Evolutionary conservation across 1,284 basidiomycete genomes (phyloP).

Genomic region (Ceratobasidium sp.): DNA sequence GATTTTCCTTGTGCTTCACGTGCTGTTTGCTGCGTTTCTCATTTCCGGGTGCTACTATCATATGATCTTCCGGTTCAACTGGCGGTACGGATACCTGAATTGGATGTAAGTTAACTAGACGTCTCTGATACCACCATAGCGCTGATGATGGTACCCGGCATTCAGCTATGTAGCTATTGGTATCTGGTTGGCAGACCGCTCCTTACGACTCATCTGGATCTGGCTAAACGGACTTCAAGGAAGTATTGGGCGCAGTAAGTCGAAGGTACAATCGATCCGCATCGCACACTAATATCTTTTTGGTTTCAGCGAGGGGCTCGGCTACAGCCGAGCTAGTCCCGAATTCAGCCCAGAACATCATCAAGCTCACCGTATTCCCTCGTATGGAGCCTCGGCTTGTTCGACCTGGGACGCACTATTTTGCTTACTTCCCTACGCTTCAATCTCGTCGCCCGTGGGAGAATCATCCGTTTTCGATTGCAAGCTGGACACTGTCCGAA

Average conservation of each 20-base stretch:
- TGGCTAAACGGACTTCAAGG: slow-evolving; percentile 11
- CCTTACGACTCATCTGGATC: neutral
- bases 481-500: slow-evolving; percentile 27
- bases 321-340: slow-evolving; percentile 25
- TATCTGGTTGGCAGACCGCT: slow-evolving; percentile 35
- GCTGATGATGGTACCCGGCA: neutral
- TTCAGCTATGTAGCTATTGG: slow-evolving; percentile 32
- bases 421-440: slow-evolving; percentile 25
- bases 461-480: slow-evolving; percentile 43
- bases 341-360: slow-evolving; percentile 2
- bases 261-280: neutral
- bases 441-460: slow-evolving; percentile 33
- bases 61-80: slow-evolving; percentile 25
- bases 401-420: slow-evolving; percentile 34
- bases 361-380: slow-evolving; percentile 27
- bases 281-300: neutral
- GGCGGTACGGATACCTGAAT: slow-evolving; percentile 41
- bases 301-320: neutral
- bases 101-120: slow-evolving; percentile 32
- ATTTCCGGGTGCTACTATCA: slow-evolving; percentile 34
- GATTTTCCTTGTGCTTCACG: slow-evolving; percentile 31
- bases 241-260: slow-evolving; percentile 1
- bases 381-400: slow-evolving; percentile 1
- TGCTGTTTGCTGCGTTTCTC: slow-evolving; percentile 15
- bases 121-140: too few species aligned